Evolutionary conservation across 108 stramenopile genomes (phyloP), one percentile per base, ranked within the genome.

Genomic region (Craspedostauros australis): DNA sequence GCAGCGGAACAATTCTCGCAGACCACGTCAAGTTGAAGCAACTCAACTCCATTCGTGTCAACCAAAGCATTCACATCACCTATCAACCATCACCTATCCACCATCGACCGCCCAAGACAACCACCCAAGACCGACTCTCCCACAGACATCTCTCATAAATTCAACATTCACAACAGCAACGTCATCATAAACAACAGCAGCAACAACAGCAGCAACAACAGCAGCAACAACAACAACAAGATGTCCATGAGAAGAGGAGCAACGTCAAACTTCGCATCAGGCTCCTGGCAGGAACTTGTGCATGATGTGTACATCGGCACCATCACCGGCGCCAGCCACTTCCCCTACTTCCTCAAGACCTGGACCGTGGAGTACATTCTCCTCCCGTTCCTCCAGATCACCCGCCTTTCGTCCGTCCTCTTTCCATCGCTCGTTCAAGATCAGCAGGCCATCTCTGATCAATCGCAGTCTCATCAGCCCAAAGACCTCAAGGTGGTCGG

Each of bases 401-500:
- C 59, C 22, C 62, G 62, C 2, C 7, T 50, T 18, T 19, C 9
- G 2, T 26, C 28, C 1, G 28, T 2, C 3, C 12, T 51, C n/a
- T 30, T 9, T 33, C 27, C 6, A 41, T 15, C 19, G 22, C 19
- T 4, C 40, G 7, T 7, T 5, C 25, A 23, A 24, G 37, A 40
- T 9, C 30, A 50, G 20, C 40, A 56, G 25, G 48, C 37, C 27
- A 15, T 2, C 18, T 38, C 60, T 18, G 23, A 51, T n/a, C n/a
- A n/a, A n/a, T n/a, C n/a, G n/a, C n/a, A n/a, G n/a, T n/a, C n/a
- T n/a, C n/a, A n/a, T n/a, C 24, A 52, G 28, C 25, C 25, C 6
- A 62, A 62, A 44, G 39, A 55, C 15, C 69, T 88, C 23, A 74
- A 84, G 47, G 86, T 88, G 7, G 77, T 88, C 6, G 86, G 82